phyloP scores from a whole-genome alignment of 2,329 filamentous ascomycete species.

The Neofusicoccum umdonicola region DNA sequence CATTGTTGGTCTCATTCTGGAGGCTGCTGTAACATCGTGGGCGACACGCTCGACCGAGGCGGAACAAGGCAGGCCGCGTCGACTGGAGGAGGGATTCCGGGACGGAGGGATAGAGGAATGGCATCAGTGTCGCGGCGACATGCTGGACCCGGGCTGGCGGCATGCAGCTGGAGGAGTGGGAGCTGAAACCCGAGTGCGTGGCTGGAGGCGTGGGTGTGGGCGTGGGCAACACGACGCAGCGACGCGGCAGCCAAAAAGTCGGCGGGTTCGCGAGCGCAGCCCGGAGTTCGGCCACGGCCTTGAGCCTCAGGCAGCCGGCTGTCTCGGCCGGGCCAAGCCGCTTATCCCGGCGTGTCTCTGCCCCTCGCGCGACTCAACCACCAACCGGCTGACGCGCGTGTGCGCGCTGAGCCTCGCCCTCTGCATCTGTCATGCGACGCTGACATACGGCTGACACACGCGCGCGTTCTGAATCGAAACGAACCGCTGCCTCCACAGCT shows the following conservation, averaged over 20 bases:
- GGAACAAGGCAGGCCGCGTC: constrained; percentile 6
- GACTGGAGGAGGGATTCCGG: constrained; percentile 23
- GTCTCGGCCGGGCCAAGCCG: background rate
- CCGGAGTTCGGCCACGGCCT: too few relatives aligned
- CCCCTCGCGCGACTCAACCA: background rate
- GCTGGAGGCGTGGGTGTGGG: background rate
- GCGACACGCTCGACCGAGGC: constrained; percentile 24
- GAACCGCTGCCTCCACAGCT: background rate
- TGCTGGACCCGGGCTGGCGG: constrained; percentile 8
- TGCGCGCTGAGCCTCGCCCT: constrained; percentile 1
- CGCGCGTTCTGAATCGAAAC: background rate
- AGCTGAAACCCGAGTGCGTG: background rate
- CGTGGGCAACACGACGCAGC: background rate
- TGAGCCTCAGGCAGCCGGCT: background rate
- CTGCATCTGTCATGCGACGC: background rate
- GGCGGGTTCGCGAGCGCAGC: background rate
- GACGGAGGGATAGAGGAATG: constrained; percentile 47
- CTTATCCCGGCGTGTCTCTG: background rate
- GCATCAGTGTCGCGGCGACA: constrained; percentile 34
- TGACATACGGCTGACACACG: background rate
- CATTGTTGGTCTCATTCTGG: background rate
- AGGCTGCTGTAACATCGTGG: constrained; percentile 30
- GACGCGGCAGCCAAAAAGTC: background rate
- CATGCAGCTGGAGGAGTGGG: constrained; percentile 12
- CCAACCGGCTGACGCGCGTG: constrained; percentile 4